Conservation (phyloP, 2,329 filamentous ascomycete genomes). For the Juglanconis sp. region DNA sequence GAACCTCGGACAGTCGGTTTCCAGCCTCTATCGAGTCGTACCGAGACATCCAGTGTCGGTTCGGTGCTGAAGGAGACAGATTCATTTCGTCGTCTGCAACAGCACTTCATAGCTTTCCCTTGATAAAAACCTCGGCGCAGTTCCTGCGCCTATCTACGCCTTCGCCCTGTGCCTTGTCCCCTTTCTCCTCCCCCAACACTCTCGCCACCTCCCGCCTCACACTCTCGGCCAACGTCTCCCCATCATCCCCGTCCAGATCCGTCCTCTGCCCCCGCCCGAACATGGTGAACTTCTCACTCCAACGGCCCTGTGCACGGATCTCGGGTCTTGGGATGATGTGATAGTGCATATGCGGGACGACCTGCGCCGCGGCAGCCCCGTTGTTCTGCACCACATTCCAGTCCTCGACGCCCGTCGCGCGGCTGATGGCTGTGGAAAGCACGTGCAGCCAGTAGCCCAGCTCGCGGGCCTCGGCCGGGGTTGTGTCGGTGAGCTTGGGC, state of each 20-base stretch:
- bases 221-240: conserved; percentile 52
- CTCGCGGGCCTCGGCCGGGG: conserved; percentile 59
- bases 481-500: conserved; percentile 72
- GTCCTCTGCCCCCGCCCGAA: conserved; percentile 71
- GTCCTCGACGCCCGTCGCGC: conserved; percentile 69
- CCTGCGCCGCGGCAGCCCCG: conserved; percentile 82
- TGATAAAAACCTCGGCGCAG: conserved; percentile 19
- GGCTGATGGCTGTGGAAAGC: conserved; percentile 67
- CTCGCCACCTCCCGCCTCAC: conserved; percentile 49
- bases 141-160: too few species aligned
- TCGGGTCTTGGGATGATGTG: conserved; percentile 87
- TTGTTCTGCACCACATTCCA: conserved; percentile 99
- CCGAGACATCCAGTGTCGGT: neutral
- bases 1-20: too few species aligned
- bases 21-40: neutral
- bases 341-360: conserved; percentile 91
- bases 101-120: conserved; percentile 35
- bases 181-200: conserved; percentile 41
- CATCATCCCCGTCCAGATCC: conserved; percentile 76
- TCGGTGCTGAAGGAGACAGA: neutral
- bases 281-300: conserved; percentile 73
- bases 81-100: too few species aligned
- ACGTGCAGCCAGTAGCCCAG: conserved; percentile 68
- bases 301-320: conserved; percentile 49
- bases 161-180: conserved; percentile 21